phyloP scores from a whole-genome alignment of 2,329 filamentous ascomycete genomes.

The Stachybotrys echinatus region DNA sequence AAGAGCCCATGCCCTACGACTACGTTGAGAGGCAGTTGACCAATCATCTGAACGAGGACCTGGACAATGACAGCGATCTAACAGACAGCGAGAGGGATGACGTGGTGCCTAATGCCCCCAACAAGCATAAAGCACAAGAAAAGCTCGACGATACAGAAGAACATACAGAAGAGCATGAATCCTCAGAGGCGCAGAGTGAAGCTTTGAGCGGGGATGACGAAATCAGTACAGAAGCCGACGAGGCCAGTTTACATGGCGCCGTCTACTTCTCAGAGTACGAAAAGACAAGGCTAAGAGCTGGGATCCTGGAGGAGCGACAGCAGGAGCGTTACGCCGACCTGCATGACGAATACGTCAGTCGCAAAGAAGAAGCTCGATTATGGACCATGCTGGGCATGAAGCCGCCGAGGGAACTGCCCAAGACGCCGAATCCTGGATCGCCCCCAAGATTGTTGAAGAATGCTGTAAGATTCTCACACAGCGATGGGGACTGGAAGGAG shows the following conservation, averaged over 20 bases:
- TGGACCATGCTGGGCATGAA: slow-evolving; percentile 38
- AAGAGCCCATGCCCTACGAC: slow-evolving; percentile 32
- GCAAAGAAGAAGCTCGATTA: slow-evolving; percentile 36
- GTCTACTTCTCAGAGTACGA: slow-evolving; percentile 32
- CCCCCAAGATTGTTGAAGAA: slow-evolving; percentile 20
- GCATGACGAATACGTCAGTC: slow-evolving; percentile 32
- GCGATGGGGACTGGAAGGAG: slow-evolving; percentile 32
- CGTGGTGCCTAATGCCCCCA: no score
- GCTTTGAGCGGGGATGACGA: slow-evolving; percentile 18
- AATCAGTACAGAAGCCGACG: slow-evolving; percentile 32
- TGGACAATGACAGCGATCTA: neutral
- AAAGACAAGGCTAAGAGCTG: slow-evolving; percentile 27
- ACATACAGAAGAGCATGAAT: slow-evolving; percentile 9
- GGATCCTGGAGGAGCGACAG: slow-evolving; percentile 33
- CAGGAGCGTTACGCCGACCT: slow-evolving; percentile 40
- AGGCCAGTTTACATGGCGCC: slow-evolving; percentile 36
- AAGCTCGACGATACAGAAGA: slow-evolving; percentile 12
- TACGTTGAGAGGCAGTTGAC: slow-evolving; percentile 36
- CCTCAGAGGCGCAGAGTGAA: slow-evolving; percentile 11
- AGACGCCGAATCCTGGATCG: slow-evolving; percentile 20
- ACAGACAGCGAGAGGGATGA: neutral
- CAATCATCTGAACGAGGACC: neutral
- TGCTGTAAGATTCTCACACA: slow-evolving; percentile 29
- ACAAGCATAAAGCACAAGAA: slow-evolving; percentile 1
- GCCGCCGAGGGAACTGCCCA: slow-evolving; percentile 28